Conservation (phyloP, 306 rosid genomes). For the Dryas alaskensis region DNA sequence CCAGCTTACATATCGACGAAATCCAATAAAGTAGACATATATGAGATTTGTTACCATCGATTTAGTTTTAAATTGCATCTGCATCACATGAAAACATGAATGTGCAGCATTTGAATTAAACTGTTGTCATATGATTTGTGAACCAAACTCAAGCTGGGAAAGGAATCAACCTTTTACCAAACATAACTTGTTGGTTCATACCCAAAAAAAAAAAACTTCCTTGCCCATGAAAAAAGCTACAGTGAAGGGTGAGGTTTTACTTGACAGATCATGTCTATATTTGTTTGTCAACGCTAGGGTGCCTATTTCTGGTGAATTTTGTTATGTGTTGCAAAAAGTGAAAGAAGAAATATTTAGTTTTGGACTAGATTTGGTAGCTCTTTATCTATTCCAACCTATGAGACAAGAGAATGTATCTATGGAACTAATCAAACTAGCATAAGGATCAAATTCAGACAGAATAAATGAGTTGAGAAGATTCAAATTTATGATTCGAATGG, state of each 20-base stretch:
- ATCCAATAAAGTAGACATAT: not conserved
- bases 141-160: no score
- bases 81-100: not conserved
- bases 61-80: not conserved
- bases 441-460: not conserved
- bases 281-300: not conserved
- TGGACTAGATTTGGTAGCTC: not conserved
- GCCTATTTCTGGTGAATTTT: no score
- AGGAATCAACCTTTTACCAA: no score
- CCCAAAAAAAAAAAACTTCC: no score
- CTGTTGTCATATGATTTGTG: not conserved
- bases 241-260: not conserved
- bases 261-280: not conserved
- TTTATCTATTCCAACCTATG: not conserved
- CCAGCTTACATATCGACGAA: conserved; percentile 17
- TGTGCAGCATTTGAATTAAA: not conserved
- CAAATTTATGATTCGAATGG: not conserved
- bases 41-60: not conserved
- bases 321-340: not conserved
- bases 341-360: not conserved
- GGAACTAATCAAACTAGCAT: not conserved
- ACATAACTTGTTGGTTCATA: no score
- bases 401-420: not conserved
- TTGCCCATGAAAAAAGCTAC: not conserved
- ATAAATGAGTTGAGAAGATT: not conserved